Percentiles rank a stretch among this genome's conserved stretches.
Evolutionary conservation across 805 yeast species (phyloP).

Genomic region (Yarrowia bubula): DNA sequence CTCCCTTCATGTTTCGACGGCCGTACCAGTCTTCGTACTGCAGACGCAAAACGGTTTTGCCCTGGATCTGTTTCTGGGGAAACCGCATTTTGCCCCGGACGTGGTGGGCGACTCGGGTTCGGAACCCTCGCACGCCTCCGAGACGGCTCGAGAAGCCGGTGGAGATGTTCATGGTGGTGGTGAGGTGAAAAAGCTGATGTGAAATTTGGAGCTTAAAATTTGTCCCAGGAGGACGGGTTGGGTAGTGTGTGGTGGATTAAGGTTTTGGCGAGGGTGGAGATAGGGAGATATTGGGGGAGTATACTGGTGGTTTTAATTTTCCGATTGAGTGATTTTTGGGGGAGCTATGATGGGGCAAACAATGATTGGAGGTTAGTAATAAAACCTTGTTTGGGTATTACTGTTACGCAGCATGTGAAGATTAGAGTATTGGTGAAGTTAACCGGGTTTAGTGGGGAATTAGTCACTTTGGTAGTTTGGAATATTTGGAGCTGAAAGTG

Average conservation of each 20-base stretch:
- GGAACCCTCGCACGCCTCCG: slow-evolving; percentile 9
- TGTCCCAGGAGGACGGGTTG: background rate
- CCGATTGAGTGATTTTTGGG: background rate
- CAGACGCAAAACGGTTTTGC: slow-evolving; percentile 13
- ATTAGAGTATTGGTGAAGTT: no score
- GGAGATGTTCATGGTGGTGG: background rate
- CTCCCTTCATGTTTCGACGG: slow-evolving; percentile 21
- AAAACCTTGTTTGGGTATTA: no score
- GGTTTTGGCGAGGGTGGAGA: background rate
- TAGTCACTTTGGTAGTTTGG: no score
- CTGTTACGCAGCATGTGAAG: no score
- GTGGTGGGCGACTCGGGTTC: slow-evolving; percentile 13
- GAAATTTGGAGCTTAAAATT: background rate
- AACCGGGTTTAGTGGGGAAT: no score
- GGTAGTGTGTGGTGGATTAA: background rate
- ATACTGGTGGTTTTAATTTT: background rate
- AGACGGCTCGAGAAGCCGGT: slow-evolving; percentile 12
- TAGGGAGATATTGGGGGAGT: background rate
- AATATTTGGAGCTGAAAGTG: no score
- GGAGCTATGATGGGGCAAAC: no score
- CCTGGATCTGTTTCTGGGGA: slow-evolving; percentile 13
- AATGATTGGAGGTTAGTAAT: no score
- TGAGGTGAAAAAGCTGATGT: background rate
- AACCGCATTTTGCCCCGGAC: background rate
- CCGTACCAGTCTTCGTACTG: slow-evolving; percentile 24